Conservation (phyloP, 2,329 filamentous ascomycete species). For the Trichoderma sp. region DNA sequence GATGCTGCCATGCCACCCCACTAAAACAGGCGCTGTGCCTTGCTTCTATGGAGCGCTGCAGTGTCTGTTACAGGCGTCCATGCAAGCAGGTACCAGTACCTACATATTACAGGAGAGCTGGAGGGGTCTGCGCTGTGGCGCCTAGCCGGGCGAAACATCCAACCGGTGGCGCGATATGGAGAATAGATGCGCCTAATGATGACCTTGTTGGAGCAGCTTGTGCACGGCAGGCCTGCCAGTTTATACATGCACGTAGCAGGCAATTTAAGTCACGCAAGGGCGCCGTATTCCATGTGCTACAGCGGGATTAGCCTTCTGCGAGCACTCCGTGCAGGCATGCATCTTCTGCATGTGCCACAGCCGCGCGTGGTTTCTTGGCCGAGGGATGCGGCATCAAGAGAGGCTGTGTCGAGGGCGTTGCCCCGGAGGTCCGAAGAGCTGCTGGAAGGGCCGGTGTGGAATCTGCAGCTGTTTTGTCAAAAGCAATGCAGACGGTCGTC, state of each 20-base stretch:
- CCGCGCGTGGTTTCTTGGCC: conserved; percentile 13
- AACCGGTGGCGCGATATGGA: conserved; percentile 19
- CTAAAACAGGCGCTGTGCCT: conserved; percentile 21
- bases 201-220: neutral
- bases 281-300: neutral
- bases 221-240: conserved; percentile 2
- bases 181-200: conserved; percentile 1
- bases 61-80: neutral
- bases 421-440: conserved; percentile 22
- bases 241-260: neutral
- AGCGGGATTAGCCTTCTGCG: neutral
- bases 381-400: conserved; percentile 11
- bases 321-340: neutral
- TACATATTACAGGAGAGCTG: conserved; percentile 25
- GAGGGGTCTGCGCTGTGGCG: conserved; percentile 25
- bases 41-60: conserved; percentile 15
- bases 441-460: conserved; percentile 1
- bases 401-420: conserved; percentile 7
- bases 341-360: conserved; percentile 19
- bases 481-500: neutral
- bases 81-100: neutral
- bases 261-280: conserved; percentile 13
- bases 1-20: neutral
- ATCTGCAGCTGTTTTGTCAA: conserved; percentile 5
- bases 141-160: conserved; percentile 18